Conservation (phyloP, 495 filamentous ascomycete species). For the Aspergillus cristatus region DNA sequence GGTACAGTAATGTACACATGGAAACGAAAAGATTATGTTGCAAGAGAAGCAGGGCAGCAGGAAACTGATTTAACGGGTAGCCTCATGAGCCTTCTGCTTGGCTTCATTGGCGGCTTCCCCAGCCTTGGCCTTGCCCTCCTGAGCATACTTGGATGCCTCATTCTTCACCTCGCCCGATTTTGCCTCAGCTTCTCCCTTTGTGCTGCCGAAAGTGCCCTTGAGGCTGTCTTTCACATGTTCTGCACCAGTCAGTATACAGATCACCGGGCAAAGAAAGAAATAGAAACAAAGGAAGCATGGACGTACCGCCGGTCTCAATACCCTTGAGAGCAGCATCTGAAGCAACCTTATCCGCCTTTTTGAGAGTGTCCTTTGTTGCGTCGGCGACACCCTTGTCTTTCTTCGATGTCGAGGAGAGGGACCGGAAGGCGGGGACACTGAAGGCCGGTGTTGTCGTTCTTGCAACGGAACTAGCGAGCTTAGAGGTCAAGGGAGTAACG, state of each 20-base stretch:
- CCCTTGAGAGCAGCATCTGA: constrained; percentile 50
- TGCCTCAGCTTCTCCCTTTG: constrained; percentile 23
- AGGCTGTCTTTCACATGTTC: constrained; percentile 36
- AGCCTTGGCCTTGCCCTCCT: constrained; percentile 31
- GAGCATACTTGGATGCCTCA: constrained; percentile 29
- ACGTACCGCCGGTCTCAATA: constrained; percentile 50
- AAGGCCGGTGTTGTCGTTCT: constrained; percentile 8
- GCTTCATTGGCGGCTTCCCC: constrained; percentile 30
- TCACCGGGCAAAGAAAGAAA: neutral
- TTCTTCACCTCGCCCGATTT: constrained; percentile 28
- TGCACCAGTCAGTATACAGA: constrained; percentile 8
- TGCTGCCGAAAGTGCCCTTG: constrained; percentile 29
- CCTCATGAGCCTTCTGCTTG: constrained; percentile 23
- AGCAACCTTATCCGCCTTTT: constrained; percentile 46
- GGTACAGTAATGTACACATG: too few relatives aligned
- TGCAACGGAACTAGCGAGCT: constrained; percentile 14
- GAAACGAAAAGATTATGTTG: too few relatives aligned
- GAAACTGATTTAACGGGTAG: neutral
- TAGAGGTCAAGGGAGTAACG: constrained; percentile 8
- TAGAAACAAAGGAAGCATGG: neutral
- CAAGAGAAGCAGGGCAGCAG: too few relatives aligned
- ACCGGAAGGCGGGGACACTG: constrained; percentile 11
- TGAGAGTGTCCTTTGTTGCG: constrained; percentile 44
- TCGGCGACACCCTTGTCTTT: constrained; percentile 34
- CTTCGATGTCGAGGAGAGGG: constrained; percentile 24